Base-by-base conservation (phyloP, 805 yeast genomes). In the Saccharomycopsis oosterbeekiorum region DNA sequence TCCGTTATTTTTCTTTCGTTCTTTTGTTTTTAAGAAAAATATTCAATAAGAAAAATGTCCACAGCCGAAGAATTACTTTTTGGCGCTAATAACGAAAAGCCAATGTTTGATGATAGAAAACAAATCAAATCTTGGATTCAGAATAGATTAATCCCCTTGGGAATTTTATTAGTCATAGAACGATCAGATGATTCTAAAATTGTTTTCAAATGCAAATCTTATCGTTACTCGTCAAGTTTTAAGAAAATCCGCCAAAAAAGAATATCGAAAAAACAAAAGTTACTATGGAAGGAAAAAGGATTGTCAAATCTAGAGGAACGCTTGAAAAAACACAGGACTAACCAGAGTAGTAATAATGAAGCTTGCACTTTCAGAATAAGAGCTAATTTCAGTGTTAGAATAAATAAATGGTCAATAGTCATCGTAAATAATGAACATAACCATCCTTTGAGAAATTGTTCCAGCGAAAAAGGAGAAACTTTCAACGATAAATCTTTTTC, bases 341-440 rank as follows among this genome's bases (percentile, higher is more conserved):
- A 51, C 10, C 40, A 40, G 36, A 58, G 57, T 36, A 47, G 21
- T 24, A 37, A 37, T 14, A 47, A 47, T 21, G 53, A 24, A 9
- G 21, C 53, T 26, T 85, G 89, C 67, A 88, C 89, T 1, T 85
- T 85, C 67, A 75, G 86, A 68, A 77, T 85, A 54, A 71, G 90
- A 60, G 89, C 89, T 1, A 84, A 85, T 65, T 84, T 74, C 67
- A 80, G 84, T 1, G 65, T 80, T 10, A 72, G 83, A 63, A 75
- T 80, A 43, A 73, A 76, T 62, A 72, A 74, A 60, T 85, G 90
- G 90, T 74, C 82, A 17, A 73, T 85, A 40, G 86, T 82, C 19
- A 81, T 85, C 17, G 78, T 85, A 42, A 81, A 82, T 69, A 85
- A 82, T 65, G 69, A 70, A 5, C 90, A 85, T 70, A 80, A 85